These are phyloP conservation scores for Fimicolochytrium jonesii DNA, from an alignment of 192 early-diverging fungal genomes.

Conservation along the genomic window DNA sequence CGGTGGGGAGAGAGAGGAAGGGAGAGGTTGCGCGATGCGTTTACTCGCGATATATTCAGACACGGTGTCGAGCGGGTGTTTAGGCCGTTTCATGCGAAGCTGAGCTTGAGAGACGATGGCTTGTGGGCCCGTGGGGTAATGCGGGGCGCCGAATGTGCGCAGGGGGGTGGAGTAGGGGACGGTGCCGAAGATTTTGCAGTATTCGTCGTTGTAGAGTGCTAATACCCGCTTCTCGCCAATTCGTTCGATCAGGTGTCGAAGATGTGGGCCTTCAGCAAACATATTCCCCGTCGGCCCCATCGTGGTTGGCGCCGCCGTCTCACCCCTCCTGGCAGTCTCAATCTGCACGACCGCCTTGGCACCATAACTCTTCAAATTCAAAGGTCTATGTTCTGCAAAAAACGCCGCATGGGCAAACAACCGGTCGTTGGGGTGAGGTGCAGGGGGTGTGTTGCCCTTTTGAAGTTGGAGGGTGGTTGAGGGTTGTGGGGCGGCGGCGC, in stretches of 20 bases:
- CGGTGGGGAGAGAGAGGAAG: neutral
- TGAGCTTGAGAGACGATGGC: neutral
- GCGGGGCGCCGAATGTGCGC: neutral
- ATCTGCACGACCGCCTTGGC: too few relatives aligned
- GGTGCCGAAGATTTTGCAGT: slow-evolving; percentile 24
- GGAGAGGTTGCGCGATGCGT: neutral
- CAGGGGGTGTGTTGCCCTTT: neutral
- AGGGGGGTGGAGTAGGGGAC: neutral
- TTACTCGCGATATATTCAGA: slow-evolving; percentile 6
- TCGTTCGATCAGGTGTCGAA: too few relatives aligned
- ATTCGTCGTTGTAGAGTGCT: slow-evolving; percentile 26
- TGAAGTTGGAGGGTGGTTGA: too few relatives aligned
- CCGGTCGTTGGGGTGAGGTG: slow-evolving; percentile 2
- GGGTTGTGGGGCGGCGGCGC: too few relatives aligned
- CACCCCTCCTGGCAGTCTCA: too few relatives aligned
- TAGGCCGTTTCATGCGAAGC: neutral
- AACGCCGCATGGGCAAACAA: slow-evolving; percentile 13
- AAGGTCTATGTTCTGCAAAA: slow-evolving; percentile 10
- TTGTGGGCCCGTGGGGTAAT: neutral
- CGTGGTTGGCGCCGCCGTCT: too few relatives aligned
- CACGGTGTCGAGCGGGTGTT: neutral
- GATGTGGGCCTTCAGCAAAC: too few relatives aligned
- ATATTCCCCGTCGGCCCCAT: too few relatives aligned
- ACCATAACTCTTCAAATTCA: too few relatives aligned
- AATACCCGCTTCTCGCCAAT: too few relatives aligned